Evolutionary conservation across 495 filamentous ascomycete genomes (phyloP), one percentile per base, ranked within the genome.

Genomic region (Cercophora samala): DNA sequence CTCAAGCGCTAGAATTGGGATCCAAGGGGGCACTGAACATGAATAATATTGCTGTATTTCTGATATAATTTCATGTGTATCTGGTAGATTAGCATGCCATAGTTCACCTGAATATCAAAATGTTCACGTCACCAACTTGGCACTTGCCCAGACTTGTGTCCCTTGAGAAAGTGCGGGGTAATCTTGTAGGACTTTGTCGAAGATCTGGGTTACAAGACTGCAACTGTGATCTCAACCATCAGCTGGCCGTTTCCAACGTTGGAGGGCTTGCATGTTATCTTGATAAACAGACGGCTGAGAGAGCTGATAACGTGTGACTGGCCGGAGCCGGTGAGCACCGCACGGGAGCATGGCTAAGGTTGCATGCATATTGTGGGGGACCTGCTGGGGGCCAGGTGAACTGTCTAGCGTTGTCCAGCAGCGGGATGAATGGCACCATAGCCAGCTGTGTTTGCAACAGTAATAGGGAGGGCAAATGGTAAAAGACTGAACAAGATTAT

Each of bases 361-460:
- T 60, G 58, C 58, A 60, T 60, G 58, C 58, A 60, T 60, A 46
- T 46, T 46, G 37, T 46, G 37, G 60, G 60, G 21, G 60, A 15
- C 29, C 11, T 62, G 60, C 32, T 17, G 23, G 22, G 23, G 22
- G 17, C 58, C 26, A 18, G 23, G 5, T 60, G 22, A 23, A 25
- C 17, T 8, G 23, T 29, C 17, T 25, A 60, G 4, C 26, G 58
- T 22, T 26, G 54, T 21, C n/a, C 23, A 22, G 8, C 17, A 58
- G 18, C 23, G 23, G 54, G 54, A 58, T 46, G 37, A 17, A 58
- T 18, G 37, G 37, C 37, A 46, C 6, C 37, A 46, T 46, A 46
- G 37, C 37, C 9, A 46, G 37, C 8, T 46, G 15, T 46, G 37
- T 46, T 46, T 46, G 9, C 13, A 17, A 46, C 37, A 13, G 37